Evolutionary conservation across 2,329 filamentous ascomycete genomes (phyloP), one percentile per base, ranked within the genome.

Genomic region (Alternaria sp.): DNA sequence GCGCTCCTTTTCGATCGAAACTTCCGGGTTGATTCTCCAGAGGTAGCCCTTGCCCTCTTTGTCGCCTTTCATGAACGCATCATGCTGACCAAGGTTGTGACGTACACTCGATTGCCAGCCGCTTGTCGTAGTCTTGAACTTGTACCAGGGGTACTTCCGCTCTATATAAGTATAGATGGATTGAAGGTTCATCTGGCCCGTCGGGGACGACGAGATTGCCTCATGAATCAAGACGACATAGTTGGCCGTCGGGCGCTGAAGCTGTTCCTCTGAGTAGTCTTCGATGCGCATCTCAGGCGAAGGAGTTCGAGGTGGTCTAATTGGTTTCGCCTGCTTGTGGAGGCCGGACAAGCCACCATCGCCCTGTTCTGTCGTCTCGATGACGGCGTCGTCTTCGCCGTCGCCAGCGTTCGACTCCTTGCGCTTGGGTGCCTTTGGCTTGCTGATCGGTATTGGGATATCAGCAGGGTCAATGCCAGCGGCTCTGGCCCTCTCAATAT

Each of bases 231-330:
- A 83, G 25, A 88, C 84, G 9, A 89, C 87, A 70, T 90, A 90
- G 32, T 89, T 89, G 63, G 86, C 84, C 5, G 83, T 84, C 3
- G 88, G 88, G 78, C 92, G 91, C 61, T 89, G 87, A 54, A 93
- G 83, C 79, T 93, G 90, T 73, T 93, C 91, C 36, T 90, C 88
- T 1, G 90, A 92, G 76, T 90, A 85, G 70, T 91, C 90, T 55
- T 86, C 86, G 45, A 86, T 83, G 12, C 87, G 85, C 78, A 88
- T 89, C 67, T 88, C 85, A 1, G 88, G 88, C 8, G 88, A 89
- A 2, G 87, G 87, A 15, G 88, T 89, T 44, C 84, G 83, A 23
- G 85, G 85, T 11, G 80, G 79, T 50, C 77, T 79, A 51, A 69
- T 68, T 17, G 84, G 83, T 67, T 87, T 87, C 62, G 83, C 80